Conservation (phyloP, 768 basidiomycete genomes). For the Hypholoma sublateritium region DNA sequence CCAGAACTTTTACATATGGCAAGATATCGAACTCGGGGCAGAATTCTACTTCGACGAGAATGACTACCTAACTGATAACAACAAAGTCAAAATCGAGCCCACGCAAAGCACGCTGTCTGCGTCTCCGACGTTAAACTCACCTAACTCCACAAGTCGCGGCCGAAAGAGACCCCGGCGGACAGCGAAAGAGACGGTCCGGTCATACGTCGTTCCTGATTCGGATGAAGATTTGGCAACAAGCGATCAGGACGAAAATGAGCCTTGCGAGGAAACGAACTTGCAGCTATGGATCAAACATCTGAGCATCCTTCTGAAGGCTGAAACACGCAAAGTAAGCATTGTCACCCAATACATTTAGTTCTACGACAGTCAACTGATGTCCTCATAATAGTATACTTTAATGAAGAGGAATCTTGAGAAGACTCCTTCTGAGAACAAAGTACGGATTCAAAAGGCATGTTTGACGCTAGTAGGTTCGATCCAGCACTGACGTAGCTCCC, state of each 20-base stretch:
- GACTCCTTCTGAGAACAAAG: slow-evolving; percentile 40
- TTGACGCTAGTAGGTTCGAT: neutral
- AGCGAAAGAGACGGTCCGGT: slow-evolving; percentile 49
- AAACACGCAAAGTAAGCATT: slow-evolving; percentile 70
- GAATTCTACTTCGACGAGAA: slow-evolving; percentile 71
- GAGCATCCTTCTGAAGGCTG: slow-evolving; percentile 55
- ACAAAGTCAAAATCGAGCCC: slow-evolving; percentile 44
- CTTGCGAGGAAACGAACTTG: slow-evolving; percentile 45
- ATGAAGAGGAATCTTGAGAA: slow-evolving; percentile 58
- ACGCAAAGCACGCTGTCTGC: slow-evolving; percentile 26
- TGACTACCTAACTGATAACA: slow-evolving; percentile 51
- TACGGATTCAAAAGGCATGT: slow-evolving; percentile 60
- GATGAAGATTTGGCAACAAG: slow-evolving; percentile 59
- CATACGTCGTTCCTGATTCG: slow-evolving; percentile 68
- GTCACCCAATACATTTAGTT: neutral
- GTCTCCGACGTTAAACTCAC: slow-evolving; percentile 18
- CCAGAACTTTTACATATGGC: slow-evolving; percentile 54
- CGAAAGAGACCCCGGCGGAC: slow-evolving; percentile 63
- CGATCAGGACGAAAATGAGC: slow-evolving; percentile 36
- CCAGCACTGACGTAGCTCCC: neutral
- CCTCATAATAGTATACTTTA: slow-evolving; percentile 54
- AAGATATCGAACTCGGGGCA: slow-evolving; percentile 63
- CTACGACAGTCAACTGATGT: neutral
- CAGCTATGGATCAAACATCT: slow-evolving; percentile 74
- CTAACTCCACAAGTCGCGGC: slow-evolving; percentile 23